phyloP scores from a whole-genome alignment of 2,329 filamentous ascomycete genomes.

The Teratosphaeria destructans region DNA sequence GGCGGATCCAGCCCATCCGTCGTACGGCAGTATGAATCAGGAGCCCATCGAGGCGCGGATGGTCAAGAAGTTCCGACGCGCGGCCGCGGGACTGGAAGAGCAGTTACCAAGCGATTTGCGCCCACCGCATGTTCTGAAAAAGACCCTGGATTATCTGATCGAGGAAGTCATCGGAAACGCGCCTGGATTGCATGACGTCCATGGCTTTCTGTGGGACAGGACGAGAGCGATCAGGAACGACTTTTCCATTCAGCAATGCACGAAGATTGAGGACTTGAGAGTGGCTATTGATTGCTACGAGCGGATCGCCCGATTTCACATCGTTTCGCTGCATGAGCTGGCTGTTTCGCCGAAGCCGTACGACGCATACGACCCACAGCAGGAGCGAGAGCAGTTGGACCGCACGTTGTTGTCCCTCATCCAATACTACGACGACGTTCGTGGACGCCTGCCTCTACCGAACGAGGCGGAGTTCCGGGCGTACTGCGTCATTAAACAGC shows the following conservation, averaged over 20 bases:
- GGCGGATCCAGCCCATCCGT: slow-evolving; percentile 30
- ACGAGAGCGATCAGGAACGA: slow-evolving; percentile 56
- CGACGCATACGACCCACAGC: slow-evolving; percentile 44
- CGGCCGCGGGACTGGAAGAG: slow-evolving; percentile 52
- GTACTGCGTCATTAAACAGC: slow-evolving; percentile 50
- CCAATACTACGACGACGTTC: slow-evolving; percentile 50
- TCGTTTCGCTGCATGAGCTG: slow-evolving; percentile 51
- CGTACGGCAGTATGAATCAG: slow-evolving; percentile 19
- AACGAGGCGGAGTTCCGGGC: slow-evolving; percentile 56
- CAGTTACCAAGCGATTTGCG: slow-evolving; percentile 55
- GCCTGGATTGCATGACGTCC: slow-evolving; percentile 41
- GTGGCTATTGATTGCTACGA: slow-evolving; percentile 52
- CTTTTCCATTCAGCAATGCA: slow-evolving; percentile 52
- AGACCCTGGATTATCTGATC: slow-evolving; percentile 36
- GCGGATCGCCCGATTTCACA: slow-evolving; percentile 53
- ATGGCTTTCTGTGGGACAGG: slow-evolving; percentile 56
- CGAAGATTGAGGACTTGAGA: slow-evolving; percentile 44
- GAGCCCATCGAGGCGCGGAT: slow-evolving; percentile 44
- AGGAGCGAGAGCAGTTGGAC: slow-evolving; percentile 55
- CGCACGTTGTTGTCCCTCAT: slow-evolving; percentile 51
- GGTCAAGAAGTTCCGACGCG: slow-evolving; percentile 54
- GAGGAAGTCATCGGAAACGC: slow-evolving; percentile 40
- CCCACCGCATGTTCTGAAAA: slow-evolving; percentile 39
- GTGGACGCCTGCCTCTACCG: slow-evolving; percentile 37
- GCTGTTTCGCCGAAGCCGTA: slow-evolving; percentile 39